Conservation (phyloP, 176 grass and related monocot genomes). For the Alopecurus myosuroides region DNA sequence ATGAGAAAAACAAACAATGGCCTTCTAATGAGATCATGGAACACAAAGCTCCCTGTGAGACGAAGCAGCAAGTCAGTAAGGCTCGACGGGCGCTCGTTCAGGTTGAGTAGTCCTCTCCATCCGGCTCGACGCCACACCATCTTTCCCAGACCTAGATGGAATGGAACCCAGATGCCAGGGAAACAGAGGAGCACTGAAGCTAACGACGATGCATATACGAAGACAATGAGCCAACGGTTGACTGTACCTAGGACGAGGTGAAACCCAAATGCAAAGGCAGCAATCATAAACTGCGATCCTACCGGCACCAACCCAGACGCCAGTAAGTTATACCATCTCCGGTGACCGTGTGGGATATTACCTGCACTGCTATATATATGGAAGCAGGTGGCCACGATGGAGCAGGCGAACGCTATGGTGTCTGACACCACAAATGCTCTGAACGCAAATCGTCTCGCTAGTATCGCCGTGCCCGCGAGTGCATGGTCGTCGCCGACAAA, state of each 20-base stretch:
- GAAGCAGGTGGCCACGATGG: neutral
- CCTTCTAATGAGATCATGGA: neutral
- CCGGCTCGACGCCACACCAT: neutral
- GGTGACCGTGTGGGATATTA: neutral
- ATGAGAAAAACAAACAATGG: neutral
- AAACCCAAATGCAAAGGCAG: conserved; percentile 8
- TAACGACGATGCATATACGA: neutral
- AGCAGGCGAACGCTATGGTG: neutral
- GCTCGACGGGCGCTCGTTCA: neutral
- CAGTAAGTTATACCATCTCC: neutral
- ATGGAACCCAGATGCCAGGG: conserved; percentile 8
- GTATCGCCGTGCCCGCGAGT: neutral
- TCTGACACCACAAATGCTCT: conserved; percentile 21
- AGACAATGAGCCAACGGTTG: neutral
- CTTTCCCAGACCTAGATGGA: neutral
- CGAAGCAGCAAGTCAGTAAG: rapidly evolving
- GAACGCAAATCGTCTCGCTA: neutral
- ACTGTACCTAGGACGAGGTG: neutral
- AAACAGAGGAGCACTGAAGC: neutral
- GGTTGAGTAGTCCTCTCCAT: neutral
- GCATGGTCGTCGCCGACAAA: neutral
- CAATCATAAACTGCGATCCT: neutral
- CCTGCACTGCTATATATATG: neutral
- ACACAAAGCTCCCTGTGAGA: neutral
- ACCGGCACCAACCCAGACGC: neutral